Base-by-base conservation (phyloP, 495 filamentous ascomycete genomes). In the Rostrohypoxylon terebratum region DNA sequence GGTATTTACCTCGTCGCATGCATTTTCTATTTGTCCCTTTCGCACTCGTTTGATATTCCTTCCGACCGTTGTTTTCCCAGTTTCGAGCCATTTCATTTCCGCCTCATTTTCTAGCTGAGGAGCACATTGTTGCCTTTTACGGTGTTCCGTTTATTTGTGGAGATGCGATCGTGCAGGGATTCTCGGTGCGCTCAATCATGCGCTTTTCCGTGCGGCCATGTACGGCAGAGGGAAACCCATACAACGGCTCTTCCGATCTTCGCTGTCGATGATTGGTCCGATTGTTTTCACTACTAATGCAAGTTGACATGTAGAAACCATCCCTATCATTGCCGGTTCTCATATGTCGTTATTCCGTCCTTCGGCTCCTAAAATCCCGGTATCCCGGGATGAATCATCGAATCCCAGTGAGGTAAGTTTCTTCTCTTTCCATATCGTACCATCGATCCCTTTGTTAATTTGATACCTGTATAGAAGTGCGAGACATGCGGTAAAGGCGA, bases 261-360 rank as follows among this genome's bases (percentile, higher is more conserved):
- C 64, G 38, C 63, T 13, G 66, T 70, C 71, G 63, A 63, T 68
- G 64, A 75, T 71, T 66, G 75, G 59, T 59, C 73, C 47, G 48
- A 67, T 69, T 57, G 6, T 72, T 71, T 70, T 67, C 48, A 48
- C 34, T 53, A 79, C 83, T 83, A 81, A 83, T 66, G 51, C 69
- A 77, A 20, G 36, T 62, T 72, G 65, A 75, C 73, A 57, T 78
- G 66, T 80, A 94, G 93, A 96, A 87, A 87, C 88, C 44, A 90
- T 91, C 59, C 95, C 95, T 16, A 97, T 93, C 42, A 92, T 98
- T 64, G 94, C 93, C 68, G 96, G 96, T 31, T 97, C 94, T 40
- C 94, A 98, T 82, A 99, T 98, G 96, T 95, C 92, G 63, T 85
- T 97, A 66, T 92, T 97, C 74, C 91, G 94, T 48, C 93, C 94